These are phyloP conservation scores for Cronartium ribicola DNA, from an alignment of 1,284 basidiomycete genomes.

Conservation along the genomic window DNA sequence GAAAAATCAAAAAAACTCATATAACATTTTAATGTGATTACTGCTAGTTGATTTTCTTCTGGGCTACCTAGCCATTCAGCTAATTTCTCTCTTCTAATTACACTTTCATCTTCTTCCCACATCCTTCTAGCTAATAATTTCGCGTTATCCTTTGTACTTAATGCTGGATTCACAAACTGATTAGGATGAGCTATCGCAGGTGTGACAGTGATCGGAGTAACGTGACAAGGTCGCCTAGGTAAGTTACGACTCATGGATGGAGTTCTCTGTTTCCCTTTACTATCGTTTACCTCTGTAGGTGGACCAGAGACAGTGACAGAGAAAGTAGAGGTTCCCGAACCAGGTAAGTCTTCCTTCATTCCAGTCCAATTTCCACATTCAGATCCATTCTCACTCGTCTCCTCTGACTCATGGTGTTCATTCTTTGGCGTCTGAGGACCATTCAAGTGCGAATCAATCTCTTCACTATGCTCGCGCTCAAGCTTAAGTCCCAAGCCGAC, in stretches of 20 bases:
- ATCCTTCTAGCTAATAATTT: slow-evolving; percentile 71
- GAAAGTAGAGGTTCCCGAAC: not conserved
- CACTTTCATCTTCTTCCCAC: slow-evolving; percentile 80
- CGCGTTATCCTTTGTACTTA: slow-evolving; percentile 59
- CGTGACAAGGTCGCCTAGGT: not conserved
- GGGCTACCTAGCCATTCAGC: slow-evolving; percentile 86
- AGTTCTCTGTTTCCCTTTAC: not conserved
- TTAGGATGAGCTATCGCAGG: slow-evolving; percentile 1
- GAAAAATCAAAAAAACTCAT: slow-evolving; percentile 85
- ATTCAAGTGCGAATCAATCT: not conserved
- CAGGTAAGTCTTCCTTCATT: not conserved
- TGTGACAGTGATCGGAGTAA: not conserved
- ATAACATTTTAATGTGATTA: slow-evolving; percentile 69
- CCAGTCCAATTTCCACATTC: no score
- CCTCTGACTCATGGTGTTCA: not conserved
- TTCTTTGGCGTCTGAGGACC: not conserved
- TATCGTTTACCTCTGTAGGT: not conserved
- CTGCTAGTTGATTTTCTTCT: slow-evolving; percentile 62
- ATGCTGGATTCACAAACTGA: slow-evolving; percentile 1
- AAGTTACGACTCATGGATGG: not conserved
- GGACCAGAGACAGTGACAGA: slow-evolving; percentile 1
- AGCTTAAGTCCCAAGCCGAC: not conserved
- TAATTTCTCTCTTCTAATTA: slow-evolving; percentile 81
- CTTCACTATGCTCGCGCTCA: not conserved
- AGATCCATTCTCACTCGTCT: not conserved